phyloP scores from a whole-genome alignment of 2,329 filamentous ascomycete genomes.

The Fusarium sterilihyphosum region DNA sequence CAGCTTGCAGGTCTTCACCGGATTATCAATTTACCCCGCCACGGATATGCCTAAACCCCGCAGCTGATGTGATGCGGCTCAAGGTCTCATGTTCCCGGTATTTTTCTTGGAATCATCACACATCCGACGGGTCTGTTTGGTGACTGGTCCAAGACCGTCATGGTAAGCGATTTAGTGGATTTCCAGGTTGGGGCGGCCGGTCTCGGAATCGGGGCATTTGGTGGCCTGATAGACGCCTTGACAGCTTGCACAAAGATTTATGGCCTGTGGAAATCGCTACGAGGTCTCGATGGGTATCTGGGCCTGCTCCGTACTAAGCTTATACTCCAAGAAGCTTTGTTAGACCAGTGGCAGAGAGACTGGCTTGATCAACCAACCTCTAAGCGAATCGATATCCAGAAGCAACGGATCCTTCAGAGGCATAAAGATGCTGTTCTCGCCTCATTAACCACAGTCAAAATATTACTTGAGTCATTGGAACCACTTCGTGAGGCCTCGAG shows the following conservation, averaged over 20 bases:
- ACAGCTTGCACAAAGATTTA: neutral
- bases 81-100: neutral
- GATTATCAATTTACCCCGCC: slow-evolving; percentile 8
- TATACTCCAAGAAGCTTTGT: neutral
- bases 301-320: neutral
- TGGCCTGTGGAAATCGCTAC: neutral
- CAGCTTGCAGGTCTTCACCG: neutral
- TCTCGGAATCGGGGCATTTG: neutral
- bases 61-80: neutral
- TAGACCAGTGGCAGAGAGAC: slow-evolving; percentile 6
- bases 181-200: neutral
- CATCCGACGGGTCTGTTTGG: neutral
- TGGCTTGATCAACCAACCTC: neutral
- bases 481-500: neutral
- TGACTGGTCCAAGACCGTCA: neutral
- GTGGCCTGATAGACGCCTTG: neutral
- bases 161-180: neutral
- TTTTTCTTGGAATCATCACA: no score
- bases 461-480: neutral
- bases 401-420: neutral
- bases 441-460: neutral
- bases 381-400: neutral
- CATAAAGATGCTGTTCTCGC: neutral
- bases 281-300: neutral
- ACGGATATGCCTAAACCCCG: neutral